Evolutionary conservation across 1,139 yeast genomes (phyloP).

Genomic region (Yamadazyma triangularis): DNA sequence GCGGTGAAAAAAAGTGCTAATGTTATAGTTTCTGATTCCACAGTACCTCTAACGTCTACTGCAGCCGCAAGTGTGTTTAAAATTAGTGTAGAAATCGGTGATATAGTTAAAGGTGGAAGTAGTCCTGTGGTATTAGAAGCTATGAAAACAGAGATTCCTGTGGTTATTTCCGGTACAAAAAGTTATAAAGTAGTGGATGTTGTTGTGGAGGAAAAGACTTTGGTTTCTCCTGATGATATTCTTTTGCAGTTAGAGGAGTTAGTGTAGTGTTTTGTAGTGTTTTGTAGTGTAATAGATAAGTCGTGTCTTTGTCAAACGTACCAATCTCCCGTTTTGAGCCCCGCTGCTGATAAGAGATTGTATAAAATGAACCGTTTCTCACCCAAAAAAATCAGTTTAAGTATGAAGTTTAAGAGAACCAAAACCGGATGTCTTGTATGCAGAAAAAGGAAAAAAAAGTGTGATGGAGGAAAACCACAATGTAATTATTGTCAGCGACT

Average conservation of each 20-base stretch:
- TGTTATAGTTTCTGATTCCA: too few relatives aligned
- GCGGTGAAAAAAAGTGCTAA: neutral
- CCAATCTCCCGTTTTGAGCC: too few relatives aligned
- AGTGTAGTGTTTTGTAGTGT: too few relatives aligned
- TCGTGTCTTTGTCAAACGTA: too few relatives aligned
- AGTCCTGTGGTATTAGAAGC: slow-evolving; percentile 33
- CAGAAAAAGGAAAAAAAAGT: slow-evolving; percentile 8
- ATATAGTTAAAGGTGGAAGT: slow-evolving; percentile 22
- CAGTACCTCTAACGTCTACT: slow-evolving; percentile 6
- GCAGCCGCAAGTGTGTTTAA: slow-evolving; percentile 15
- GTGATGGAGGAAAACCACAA: slow-evolving; percentile 7
- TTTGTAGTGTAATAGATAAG: too few relatives aligned
- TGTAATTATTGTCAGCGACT: slow-evolving; percentile 7
- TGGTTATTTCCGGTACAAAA: slow-evolving; percentile 28
- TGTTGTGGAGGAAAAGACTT: slow-evolving; percentile 1
- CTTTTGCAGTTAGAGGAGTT: slow-evolving; percentile 1
- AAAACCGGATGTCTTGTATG: slow-evolving; percentile 7
- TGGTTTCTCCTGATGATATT: slow-evolving; percentile 2
- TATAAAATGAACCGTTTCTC: slow-evolving; percentile 14
- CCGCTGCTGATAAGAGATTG: neutral
- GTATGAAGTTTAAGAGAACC: slow-evolving; percentile 4
- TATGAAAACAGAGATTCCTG: slow-evolving; percentile 41
- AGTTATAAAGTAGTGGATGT: slow-evolving; percentile 1
- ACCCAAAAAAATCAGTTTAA: too few relatives aligned
- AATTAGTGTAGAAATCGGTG: slow-evolving; percentile 19